Evolutionary conservation across 306 rosid species (phyloP).

Genomic region (Casuarina equisetifolia): DNA sequence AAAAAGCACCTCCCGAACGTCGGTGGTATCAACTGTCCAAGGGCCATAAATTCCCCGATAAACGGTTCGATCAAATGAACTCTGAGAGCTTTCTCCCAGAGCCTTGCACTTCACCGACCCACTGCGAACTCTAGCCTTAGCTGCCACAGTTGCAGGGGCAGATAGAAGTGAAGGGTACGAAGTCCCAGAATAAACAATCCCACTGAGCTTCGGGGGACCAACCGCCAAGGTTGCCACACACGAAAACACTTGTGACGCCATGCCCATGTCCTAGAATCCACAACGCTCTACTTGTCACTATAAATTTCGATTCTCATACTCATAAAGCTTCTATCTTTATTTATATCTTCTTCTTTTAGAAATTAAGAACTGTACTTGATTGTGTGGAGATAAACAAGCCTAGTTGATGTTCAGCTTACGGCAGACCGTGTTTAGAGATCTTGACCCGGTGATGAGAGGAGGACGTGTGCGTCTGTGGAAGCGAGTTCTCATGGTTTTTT

Average conservation of each 20-base stretch:
- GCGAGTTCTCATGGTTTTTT: background rate
- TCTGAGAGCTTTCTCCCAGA: slow-evolving; percentile 45
- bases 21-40: slow-evolving; percentile 74
- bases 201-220: background rate
- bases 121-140: slow-evolving; percentile 6
- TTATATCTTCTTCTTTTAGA: too few relatives aligned
- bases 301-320: background rate
- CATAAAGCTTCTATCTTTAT: background rate
- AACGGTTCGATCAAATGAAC: slow-evolving; percentile 35
- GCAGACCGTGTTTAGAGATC: too few relatives aligned
- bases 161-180: background rate
- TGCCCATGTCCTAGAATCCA: background rate
- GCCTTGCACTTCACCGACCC: slow-evolving; percentile 54
- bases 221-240: background rate
- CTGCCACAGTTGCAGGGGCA: background rate
- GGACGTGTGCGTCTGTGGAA: too few relatives aligned
- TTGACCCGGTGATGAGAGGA: too few relatives aligned
- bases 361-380: background rate
- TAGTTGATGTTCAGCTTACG: too few relatives aligned
- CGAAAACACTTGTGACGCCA: slow-evolving; percentile 8
- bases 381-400: background rate
- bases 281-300: background rate
- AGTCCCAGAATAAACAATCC: background rate
- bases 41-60: slow-evolving; percentile 85
- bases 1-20: slow-evolving; percentile 61